Conservation (phyloP, 352 stramenopile genomes). For the Pythium myriotylum region DNA sequence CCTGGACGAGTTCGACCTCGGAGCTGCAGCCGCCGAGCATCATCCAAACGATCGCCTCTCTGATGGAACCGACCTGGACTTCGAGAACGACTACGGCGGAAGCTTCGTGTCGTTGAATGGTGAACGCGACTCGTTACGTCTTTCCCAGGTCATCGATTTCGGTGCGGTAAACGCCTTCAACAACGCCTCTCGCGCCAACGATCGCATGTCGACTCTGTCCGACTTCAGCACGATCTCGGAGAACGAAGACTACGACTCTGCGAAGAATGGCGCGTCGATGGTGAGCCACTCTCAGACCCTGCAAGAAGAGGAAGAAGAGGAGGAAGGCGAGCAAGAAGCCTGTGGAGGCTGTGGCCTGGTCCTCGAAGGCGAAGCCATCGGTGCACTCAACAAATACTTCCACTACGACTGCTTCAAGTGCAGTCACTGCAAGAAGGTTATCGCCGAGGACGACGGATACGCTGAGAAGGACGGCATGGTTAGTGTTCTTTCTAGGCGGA, state of each 20-base stretch:
- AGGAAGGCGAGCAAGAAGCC: constrained; percentile 71
- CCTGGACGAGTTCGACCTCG: constrained; percentile 78
- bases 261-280: constrained; percentile 7
- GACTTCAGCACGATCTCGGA: constrained; percentile 65
- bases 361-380: constrained; percentile 78
- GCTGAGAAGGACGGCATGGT: constrained; percentile 82
- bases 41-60: constrained; percentile 55
- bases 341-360: constrained; percentile 71
- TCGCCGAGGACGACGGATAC: constrained; percentile 80
- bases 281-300: constrained; percentile 11
- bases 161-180: constrained; percentile 59
- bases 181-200: constrained; percentile 24
- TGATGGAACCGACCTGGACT: constrained; percentile 68
- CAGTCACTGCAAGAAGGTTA: constrained; percentile 68
- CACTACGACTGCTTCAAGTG: constrained; percentile 89
- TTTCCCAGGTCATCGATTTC: constrained; percentile 82
- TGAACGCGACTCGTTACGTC: constrained; percentile 66
- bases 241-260: constrained; percentile 26
- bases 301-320: constrained; percentile 37
- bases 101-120: constrained; percentile 53
- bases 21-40: constrained; percentile 37
- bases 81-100: constrained; percentile 51
- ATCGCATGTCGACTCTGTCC: constrained; percentile 50
- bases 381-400: constrained; percentile 82
- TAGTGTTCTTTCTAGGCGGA: no score